Evolutionary conservation across 345 rosid species (phyloP).

Genomic region (Clarkia xantiana): DNA sequence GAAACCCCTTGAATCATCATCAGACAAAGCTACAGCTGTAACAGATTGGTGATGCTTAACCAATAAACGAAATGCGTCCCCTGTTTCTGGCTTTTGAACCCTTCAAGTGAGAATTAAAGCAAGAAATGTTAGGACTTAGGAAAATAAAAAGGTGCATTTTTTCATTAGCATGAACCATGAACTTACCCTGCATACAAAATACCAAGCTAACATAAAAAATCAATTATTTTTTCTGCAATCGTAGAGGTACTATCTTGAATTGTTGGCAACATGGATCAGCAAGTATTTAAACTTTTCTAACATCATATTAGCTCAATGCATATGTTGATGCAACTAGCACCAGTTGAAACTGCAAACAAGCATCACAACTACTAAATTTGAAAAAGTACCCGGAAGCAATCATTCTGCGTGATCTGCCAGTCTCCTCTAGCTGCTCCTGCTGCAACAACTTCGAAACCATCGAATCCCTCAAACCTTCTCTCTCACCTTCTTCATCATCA

Average conservation of each 20-base stretch:
- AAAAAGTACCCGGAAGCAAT: constrained; percentile 63
- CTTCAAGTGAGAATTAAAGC: constrained; percentile 13
- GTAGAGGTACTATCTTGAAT: no score
- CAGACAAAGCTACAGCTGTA: constrained; percentile 72
- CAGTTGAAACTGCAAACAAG: no score
- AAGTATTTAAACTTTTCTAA: no score
- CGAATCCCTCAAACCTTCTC: constrained; percentile 48
- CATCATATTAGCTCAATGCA: not conserved
- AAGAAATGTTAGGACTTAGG: not conserved
- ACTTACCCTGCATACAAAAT: no score
- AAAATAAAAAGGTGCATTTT: not conserved
- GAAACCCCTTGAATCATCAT: constrained; percentile 71
- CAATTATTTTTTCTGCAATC: no score
- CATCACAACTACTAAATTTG: no score
- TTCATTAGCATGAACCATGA: not conserved
- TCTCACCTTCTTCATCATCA: constrained; percentile 30
- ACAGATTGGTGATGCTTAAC: constrained; percentile 74
- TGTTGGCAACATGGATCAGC: no score
- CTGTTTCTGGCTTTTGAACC: constrained; percentile 48
- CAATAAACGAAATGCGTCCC: constrained; percentile 29
- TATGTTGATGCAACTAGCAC: no score
- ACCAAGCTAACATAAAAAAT: no score
- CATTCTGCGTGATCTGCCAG: constrained; percentile 59
- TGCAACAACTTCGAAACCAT: constrained; percentile 46
- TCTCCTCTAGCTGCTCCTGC: constrained; percentile 81